Evolutionary conservation across 352 stramenopile genomes (phyloP).

Genomic region (Thraustochytrium striatum): DNA sequence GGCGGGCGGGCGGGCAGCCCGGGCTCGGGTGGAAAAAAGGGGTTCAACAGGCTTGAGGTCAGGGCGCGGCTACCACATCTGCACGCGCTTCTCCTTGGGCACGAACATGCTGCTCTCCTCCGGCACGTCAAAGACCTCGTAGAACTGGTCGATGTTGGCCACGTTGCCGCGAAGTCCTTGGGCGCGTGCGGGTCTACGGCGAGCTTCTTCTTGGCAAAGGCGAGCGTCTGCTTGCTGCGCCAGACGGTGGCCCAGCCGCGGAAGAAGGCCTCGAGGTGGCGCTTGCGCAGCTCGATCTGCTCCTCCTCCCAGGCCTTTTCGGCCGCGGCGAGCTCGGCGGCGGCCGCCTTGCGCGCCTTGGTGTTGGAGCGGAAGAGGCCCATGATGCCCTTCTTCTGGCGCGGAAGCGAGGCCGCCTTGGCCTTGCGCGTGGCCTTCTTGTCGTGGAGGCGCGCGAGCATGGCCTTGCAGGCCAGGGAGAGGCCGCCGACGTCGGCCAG

Average conservation of each 20-base stretch:
- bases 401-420: background rate
- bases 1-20: too few relatives aligned
- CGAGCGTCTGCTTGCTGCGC: constrained; percentile 59
- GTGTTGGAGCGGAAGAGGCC: constrained; percentile 66
- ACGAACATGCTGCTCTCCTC: constrained; percentile 62
- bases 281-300: background rate
- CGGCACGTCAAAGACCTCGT: constrained; percentile 61
- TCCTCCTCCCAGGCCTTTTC: background rate
- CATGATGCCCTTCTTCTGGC: constrained; percentile 57
- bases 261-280: background rate
- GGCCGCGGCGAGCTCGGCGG: too few relatives aligned
- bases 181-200: constrained; percentile 67
- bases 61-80: constrained; percentile 65
- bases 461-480: constrained; percentile 64
- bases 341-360: constrained; percentile 58
- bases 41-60: too few relatives aligned
- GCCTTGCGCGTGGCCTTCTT: background rate
- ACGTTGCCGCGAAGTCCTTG: constrained; percentile 65
- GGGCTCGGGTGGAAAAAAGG: too few relatives aligned
- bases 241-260: background rate
- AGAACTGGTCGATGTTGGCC: constrained; percentile 65
- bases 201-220: constrained; percentile 63
- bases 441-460: background rate
- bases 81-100: constrained; percentile 56
- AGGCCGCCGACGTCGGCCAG: constrained; percentile 75